Evolutionary conservation across 2,329 filamentous ascomycete genomes (phyloP).

Genomic region (Hypoxylon sp.): DNA sequence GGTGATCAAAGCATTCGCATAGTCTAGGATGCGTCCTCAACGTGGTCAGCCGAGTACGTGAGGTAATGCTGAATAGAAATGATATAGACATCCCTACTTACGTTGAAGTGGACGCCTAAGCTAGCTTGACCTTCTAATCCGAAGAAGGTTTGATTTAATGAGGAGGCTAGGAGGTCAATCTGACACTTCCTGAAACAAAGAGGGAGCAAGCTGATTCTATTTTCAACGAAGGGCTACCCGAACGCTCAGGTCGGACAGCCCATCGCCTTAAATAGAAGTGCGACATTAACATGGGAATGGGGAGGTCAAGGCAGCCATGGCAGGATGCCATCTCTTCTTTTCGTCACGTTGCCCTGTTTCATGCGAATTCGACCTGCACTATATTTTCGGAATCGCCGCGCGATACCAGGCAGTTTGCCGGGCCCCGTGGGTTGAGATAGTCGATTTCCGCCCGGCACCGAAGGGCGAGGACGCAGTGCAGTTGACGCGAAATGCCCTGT

Average conservation of each 20-base stretch:
- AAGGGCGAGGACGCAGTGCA: constrained; percentile 1
- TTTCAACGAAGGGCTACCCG: constrained; percentile 34
- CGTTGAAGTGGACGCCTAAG: not conserved
- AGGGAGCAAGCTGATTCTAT: constrained; percentile 41
- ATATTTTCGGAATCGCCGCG: constrained; percentile 9
- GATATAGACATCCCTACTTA: not conserved
- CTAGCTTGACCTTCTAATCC: not conserved
- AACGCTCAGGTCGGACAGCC: constrained; percentile 12
- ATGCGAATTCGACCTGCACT: not conserved
- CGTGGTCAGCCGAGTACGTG: too few relatives aligned
- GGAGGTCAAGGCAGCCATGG: not conserved
- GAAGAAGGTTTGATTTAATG: constrained; percentile 2
- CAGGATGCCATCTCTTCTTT: constrained; percentile 2
- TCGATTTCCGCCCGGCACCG: constrained; percentile 6
- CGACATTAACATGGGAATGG: not conserved
- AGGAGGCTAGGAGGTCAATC: constrained; percentile 29
- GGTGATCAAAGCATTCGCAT: not conserved
- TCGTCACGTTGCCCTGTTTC: not conserved
- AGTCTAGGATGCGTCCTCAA: not conserved
- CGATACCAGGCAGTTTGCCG: constrained; percentile 2
- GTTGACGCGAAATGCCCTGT: not conserved
- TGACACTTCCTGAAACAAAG: constrained; percentile 45
- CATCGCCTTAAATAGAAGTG: constrained; percentile 29
- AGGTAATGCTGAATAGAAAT: not conserved
- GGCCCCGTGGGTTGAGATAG: not conserved